Evolutionary conservation across 225 moss, liverwort and hornwort species (phyloP).

Genomic region (Lunularia cruciata): DNA sequence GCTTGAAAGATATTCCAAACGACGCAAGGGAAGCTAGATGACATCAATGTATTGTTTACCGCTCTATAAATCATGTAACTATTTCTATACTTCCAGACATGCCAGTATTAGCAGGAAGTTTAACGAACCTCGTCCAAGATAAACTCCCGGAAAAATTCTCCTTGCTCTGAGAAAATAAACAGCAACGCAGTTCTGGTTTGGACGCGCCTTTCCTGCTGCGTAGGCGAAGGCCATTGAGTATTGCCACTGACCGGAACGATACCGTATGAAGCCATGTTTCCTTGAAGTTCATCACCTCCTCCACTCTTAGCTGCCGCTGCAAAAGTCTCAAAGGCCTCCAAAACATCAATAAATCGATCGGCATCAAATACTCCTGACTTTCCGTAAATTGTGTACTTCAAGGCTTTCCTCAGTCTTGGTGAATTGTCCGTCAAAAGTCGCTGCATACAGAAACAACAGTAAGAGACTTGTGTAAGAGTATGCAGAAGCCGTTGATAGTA

Average conservation of each 20-base stretch:
- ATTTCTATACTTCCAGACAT: too few species aligned
- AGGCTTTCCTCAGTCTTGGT: conserved; percentile 74
- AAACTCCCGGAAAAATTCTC: conserved; percentile 94
- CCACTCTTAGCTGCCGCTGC: conserved; percentile 84
- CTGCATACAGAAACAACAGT: too few species aligned
- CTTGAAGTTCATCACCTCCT: conserved; percentile 71
- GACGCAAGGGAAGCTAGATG: too few species aligned
- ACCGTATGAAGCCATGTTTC: conserved; percentile 72
- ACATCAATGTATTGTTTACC: too few species aligned
- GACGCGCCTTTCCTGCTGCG: conserved; percentile 44
- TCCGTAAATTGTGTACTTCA: conserved; percentile 97
- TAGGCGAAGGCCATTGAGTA: conserved; percentile 35
- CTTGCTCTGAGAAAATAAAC: conserved; percentile 86
- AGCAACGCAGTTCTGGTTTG: conserved; percentile 83
- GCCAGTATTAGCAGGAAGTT: not conserved
- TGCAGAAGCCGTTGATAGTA: too few species aligned
- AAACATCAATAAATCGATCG: conserved; percentile 93
- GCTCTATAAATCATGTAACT: too few species aligned
- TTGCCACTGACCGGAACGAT: conserved; percentile 31
- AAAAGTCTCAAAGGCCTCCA: conserved; percentile 98
- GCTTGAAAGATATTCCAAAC: too few species aligned
- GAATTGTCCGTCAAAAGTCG: conserved; percentile 86
- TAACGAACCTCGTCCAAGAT: conserved; percentile 77
- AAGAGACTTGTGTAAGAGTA: too few species aligned
- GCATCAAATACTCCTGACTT: conserved; percentile 84